A percentile compares a stretch with the other conserved stretches of the same genome.
Evolutionary conservation across 75 land plant genomes (phyloP).

Genomic region (Pseudotsuga menziesii): DNA sequence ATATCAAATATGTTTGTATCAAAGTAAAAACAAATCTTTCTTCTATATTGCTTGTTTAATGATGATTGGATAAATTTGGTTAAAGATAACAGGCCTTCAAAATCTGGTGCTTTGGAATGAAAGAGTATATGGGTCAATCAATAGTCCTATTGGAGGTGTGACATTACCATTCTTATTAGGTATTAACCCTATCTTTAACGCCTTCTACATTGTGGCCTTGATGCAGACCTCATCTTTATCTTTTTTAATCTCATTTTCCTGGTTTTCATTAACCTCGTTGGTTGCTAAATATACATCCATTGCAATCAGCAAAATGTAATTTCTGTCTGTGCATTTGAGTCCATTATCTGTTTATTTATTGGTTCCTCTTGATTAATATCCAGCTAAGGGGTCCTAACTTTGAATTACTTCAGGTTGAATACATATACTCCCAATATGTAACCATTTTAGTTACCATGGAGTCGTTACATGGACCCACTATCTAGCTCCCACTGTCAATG

Average conservation of each 20-base stretch:
- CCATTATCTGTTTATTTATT: neutral
- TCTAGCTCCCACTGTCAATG: neutral
- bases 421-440: too few species aligned
- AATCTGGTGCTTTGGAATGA: constrained; percentile 50
- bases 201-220: neutral
- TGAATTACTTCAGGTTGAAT: neutral
- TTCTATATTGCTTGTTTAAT: neutral
- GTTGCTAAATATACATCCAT: neutral
- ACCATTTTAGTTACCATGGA: neutral
- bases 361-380: neutral
- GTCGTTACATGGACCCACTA: neutral
- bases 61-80: constrained; percentile 5
- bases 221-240: neutral
- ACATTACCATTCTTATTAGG: constrained; percentile 64
- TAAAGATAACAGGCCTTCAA: constrained; percentile 45
- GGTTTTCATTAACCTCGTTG: neutral
- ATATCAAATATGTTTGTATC: too few species aligned
- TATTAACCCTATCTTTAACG: constrained; percentile 4
- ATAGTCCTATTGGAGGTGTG: constrained; percentile 40
- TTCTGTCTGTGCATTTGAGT: neutral
- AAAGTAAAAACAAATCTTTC: neutral
- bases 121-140: constrained; percentile 23
- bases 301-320: neutral
- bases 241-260: neutral
- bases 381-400: neutral